Conservation (phyloP, 169 alveolate genomes). For the Haemoproteus tartakovskyi region DNA sequence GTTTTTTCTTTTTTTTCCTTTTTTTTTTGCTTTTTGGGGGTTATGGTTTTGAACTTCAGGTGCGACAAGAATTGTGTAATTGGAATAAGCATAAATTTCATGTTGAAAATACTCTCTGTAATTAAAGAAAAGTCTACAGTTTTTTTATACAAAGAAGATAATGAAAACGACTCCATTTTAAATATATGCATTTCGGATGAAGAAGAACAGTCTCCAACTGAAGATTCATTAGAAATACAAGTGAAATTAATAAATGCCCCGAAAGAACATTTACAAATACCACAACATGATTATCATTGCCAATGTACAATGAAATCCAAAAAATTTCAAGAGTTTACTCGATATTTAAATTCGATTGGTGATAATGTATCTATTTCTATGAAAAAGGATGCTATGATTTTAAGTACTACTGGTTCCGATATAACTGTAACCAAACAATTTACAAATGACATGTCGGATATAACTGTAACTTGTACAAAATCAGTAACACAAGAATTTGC, state of each 20-base stretch:
- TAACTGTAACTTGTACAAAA: slow-evolving; percentile 74
- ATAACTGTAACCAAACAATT: slow-evolving; percentile 78
- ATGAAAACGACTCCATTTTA: slow-evolving; percentile 70
- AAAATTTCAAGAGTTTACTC: slow-evolving; percentile 82
- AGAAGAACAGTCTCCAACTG: slow-evolving; percentile 65
- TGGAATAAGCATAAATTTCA: slow-evolving; percentile 77
- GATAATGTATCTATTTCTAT: slow-evolving; percentile 83
- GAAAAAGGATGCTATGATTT: slow-evolving; percentile 78
- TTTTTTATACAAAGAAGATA: slow-evolving; percentile 73
- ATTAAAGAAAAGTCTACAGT: slow-evolving; percentile 75
- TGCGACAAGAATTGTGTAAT: slow-evolving; percentile 83
- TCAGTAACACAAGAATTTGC: slow-evolving; percentile 84
- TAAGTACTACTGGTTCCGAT: slow-evolving; percentile 83
- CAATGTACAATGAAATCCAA: slow-evolving; percentile 81
- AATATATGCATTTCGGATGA: slow-evolving; percentile 56
- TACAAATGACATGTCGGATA: slow-evolving; percentile 80
- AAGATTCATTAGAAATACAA: slow-evolving; percentile 77
- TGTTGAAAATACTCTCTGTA: slow-evolving; percentile 77
- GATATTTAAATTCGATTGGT: slow-evolving; percentile 81
- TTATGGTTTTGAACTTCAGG: slow-evolving; percentile 45
- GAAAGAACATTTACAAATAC: slow-evolving; percentile 82
- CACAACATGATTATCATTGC: slow-evolving; percentile 81
- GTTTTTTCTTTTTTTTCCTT: not conserved
- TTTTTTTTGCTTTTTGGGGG: not conserved
- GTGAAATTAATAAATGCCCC: slow-evolving; percentile 81